These are phyloP conservation scores for Emergomyces orientalis DNA, from an alignment of 2,329 filamentous ascomycete species.

Conservation along the genomic window DNA sequence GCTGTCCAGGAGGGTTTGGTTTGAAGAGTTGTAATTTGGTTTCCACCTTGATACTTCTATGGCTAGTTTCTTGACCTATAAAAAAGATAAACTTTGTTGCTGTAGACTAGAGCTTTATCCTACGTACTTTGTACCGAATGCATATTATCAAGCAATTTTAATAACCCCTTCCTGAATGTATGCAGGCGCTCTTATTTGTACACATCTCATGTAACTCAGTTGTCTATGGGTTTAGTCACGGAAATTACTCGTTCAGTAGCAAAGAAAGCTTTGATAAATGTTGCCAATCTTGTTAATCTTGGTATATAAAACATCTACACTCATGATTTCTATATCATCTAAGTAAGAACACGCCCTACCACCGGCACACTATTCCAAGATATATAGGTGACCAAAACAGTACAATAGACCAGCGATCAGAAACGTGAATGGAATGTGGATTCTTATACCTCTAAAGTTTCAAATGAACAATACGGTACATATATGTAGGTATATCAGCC, in stretches of 20 bases:
- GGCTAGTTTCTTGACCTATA: not conserved
- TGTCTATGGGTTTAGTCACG: not conserved
- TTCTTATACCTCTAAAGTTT: too few relatives aligned
- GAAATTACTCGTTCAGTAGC: not conserved
- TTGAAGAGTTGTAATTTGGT: not conserved
- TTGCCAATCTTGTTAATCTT: not conserved
- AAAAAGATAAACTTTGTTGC: not conserved
- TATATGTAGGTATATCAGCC: not conserved
- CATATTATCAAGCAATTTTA: not conserved
- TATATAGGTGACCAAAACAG: not conserved
- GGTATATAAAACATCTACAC: not conserved
- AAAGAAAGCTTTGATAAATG: not conserved
- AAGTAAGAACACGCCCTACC: not conserved
- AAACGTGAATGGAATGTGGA: not conserved
- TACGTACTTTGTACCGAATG: not conserved
- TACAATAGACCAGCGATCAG: not conserved
- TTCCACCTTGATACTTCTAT: not conserved
- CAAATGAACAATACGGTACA: not conserved
- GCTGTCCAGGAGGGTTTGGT: slow-evolving; percentile 32
- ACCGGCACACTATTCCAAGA: not conserved
- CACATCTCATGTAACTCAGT: not conserved
- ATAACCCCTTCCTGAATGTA: not conserved
- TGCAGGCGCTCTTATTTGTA: not conserved
- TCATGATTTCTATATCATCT: too few relatives aligned
- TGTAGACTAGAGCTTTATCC: not conserved